A percentile compares a stretch with the other conserved stretches of the same genome.
These are phyloP conservation scores for Murraya paniculata DNA, from an alignment of 345 rosid species.

Conservation along the genomic window DNA sequence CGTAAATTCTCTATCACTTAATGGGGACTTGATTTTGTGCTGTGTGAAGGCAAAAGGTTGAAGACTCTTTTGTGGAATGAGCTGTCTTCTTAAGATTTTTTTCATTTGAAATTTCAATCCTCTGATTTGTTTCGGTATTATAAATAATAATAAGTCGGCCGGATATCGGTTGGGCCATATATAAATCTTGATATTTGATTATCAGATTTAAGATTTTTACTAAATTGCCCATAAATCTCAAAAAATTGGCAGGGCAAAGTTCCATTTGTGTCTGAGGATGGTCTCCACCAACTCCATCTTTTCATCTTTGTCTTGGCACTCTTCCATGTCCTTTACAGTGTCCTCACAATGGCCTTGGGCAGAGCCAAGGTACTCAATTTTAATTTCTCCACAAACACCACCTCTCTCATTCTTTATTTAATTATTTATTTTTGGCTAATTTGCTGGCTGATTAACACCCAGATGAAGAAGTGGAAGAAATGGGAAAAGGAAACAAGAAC, in stretches of 20 bases:
- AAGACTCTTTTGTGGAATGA: too few species aligned
- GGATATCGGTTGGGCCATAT: too few species aligned
- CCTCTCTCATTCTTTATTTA: too few species aligned
- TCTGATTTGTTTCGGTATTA: too few species aligned
- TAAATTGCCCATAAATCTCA: not conserved
- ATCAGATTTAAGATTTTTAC: not conserved
- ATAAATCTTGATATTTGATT: not conserved
- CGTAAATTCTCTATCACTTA: too few species aligned
- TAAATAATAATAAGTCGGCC: too few species aligned
- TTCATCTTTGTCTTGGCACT: constrained; percentile 86
- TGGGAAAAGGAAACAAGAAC: constrained; percentile 94
- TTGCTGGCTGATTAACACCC: not conserved
- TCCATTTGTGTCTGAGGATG: constrained; percentile 75
- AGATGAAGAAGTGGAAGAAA: constrained; percentile 88
- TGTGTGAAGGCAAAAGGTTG: too few species aligned
- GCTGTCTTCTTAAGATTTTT: too few species aligned
- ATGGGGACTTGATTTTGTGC: too few species aligned
- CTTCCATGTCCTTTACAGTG: constrained; percentile 73
- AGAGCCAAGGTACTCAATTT: constrained; percentile 53
- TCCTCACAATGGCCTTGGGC: constrained; percentile 69
- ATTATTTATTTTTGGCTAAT: not conserved
- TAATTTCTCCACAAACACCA: not conserved
- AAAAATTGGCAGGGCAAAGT: constrained; percentile 60
- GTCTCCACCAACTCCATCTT: constrained; percentile 85
- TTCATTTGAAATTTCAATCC: too few species aligned